These are phyloP conservation scores for Trifolium subterraneum DNA, from an alignment of 306 rosid species.

Conservation along the genomic window DNA sequence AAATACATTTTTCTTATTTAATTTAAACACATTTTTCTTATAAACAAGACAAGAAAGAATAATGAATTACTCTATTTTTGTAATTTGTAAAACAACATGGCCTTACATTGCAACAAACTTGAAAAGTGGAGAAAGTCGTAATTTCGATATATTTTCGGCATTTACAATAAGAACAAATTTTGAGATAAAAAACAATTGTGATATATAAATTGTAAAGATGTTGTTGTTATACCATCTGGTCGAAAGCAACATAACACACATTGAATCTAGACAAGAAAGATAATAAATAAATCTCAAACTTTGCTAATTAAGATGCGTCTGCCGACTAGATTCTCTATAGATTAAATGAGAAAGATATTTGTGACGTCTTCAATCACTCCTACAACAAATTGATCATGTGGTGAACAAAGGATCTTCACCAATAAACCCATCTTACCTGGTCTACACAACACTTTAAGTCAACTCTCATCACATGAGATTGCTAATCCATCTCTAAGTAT, in stretches of 20 bases:
- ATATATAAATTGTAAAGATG: not conserved
- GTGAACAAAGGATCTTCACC: not conserved
- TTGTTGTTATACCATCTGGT: not conserved
- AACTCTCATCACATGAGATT: not conserved
- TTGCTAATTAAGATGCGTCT: not conserved
- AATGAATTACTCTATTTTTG: too few relatives aligned
- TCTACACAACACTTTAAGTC: conserved; percentile 5
- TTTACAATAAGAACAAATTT: not conserved
- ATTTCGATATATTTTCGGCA: not conserved
- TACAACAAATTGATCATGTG: conserved; percentile 1
- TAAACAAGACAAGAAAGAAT: too few relatives aligned
- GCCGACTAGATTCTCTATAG: conserved; percentile 3
- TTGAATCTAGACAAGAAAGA: conserved; percentile 17
- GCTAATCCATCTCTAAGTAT: not conserved
- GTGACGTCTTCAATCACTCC: conserved; percentile 9
- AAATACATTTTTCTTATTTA: too few relatives aligned
- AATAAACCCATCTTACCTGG: conserved; percentile 13
- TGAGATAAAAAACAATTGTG: not conserved
- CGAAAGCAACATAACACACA: conserved; percentile 26
- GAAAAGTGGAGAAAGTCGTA: not conserved
- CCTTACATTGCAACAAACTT: not conserved
- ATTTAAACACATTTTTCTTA: too few relatives aligned
- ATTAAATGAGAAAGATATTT: conserved; percentile 7
- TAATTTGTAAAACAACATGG: not conserved
- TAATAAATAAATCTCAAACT: not conserved